Conservation (phyloP, 495 filamentous ascomycete species). For the Ramalina intermedia region DNA sequence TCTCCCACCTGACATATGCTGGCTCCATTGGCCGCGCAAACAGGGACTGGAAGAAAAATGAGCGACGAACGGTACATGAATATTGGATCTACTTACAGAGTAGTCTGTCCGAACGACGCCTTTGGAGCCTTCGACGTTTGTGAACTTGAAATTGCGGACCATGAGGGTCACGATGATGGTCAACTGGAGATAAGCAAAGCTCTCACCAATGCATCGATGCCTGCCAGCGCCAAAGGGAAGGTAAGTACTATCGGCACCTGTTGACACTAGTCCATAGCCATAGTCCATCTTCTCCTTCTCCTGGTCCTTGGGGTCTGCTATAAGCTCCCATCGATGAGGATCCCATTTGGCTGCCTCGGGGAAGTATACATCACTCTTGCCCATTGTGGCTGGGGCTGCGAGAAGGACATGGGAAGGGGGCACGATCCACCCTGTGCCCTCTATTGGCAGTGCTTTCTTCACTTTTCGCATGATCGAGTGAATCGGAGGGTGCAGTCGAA, state of each 20-base stretch:
- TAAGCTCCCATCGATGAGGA: slow-evolving; percentile 67
- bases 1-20: slow-evolving; percentile 52
- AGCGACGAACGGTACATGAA: background rate
- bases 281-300: slow-evolving; percentile 75
- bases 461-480: slow-evolving; percentile 79
- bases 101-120: slow-evolving; percentile 77
- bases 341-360: slow-evolving; percentile 70
- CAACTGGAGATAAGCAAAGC: slow-evolving; percentile 90
- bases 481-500: slow-evolving; percentile 70
- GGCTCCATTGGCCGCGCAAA: slow-evolving; percentile 47
- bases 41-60: slow-evolving; percentile 16
- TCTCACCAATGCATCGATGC: slow-evolving; percentile 92
- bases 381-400: slow-evolving; percentile 69
- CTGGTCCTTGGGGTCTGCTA: slow-evolving; percentile 30
- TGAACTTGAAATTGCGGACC: slow-evolving; percentile 62
- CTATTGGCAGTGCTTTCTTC: slow-evolving; percentile 61
- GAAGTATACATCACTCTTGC: slow-evolving; percentile 59
- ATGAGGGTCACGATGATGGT: slow-evolving; percentile 63
- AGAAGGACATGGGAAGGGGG: slow-evolving; percentile 68
- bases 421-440: slow-evolving; percentile 65
- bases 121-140: slow-evolving; percentile 50
- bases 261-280: slow-evolving; percentile 79
- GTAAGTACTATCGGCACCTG: slow-evolving; percentile 77
- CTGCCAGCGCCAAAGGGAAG: slow-evolving; percentile 92
- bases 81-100: slow-evolving; percentile 33